phyloP scores from a whole-genome alignment of 2,329 filamentous ascomycete genomes.

The Alternaria novae-zelandiae region DNA sequence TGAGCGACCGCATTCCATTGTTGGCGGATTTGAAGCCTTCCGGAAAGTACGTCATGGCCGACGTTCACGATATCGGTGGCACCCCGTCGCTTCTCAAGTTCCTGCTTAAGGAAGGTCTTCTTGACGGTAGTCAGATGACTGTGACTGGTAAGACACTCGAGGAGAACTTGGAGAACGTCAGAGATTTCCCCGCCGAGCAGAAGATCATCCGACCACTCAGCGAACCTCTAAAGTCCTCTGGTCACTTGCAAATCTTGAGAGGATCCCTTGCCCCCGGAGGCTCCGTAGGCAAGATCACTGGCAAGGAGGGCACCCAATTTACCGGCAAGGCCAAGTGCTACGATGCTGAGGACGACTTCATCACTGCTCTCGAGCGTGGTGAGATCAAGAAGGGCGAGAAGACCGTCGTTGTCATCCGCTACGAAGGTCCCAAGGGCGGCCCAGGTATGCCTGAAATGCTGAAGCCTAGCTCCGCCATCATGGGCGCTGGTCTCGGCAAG shows the following conservation, averaged over 20 bases:
- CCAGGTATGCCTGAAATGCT: conserved; percentile 80
- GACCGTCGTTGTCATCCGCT: conserved; percentile 77
- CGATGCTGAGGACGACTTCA: conserved; percentile 73
- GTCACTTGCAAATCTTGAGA: conserved; percentile 75
- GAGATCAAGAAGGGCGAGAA: conserved; percentile 78
- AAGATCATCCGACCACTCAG: conserved; percentile 72
- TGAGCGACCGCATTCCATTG: conserved; percentile 58
- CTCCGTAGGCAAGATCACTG: conserved; percentile 77
- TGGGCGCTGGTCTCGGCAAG: conserved; percentile 74
- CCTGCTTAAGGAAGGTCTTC: conserved; percentile 56
- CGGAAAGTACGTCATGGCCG: conserved; percentile 63
- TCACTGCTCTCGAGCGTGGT: conserved; percentile 68
- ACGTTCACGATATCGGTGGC: conserved; percentile 63
- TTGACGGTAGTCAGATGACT: conserved; percentile 57
- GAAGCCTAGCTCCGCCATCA: conserved; percentile 74
- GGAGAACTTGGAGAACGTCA: conserved; percentile 60
- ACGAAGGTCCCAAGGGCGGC: conserved; percentile 75
- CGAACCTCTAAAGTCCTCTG: conserved; percentile 73
- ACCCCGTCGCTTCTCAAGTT: conserved; percentile 59
- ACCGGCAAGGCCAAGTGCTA: conserved; percentile 73
- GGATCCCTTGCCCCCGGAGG: conserved; percentile 73
- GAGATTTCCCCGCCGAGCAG: conserved; percentile 71
- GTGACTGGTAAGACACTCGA: conserved; percentile 59
- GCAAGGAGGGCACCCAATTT: conserved; percentile 74
- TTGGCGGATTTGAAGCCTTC: conserved; percentile 60